These are phyloP conservation scores for Malassezia arunalokei DNA, from an alignment of 1,284 basidiomycete genomes.

Conservation along the genomic window DNA sequence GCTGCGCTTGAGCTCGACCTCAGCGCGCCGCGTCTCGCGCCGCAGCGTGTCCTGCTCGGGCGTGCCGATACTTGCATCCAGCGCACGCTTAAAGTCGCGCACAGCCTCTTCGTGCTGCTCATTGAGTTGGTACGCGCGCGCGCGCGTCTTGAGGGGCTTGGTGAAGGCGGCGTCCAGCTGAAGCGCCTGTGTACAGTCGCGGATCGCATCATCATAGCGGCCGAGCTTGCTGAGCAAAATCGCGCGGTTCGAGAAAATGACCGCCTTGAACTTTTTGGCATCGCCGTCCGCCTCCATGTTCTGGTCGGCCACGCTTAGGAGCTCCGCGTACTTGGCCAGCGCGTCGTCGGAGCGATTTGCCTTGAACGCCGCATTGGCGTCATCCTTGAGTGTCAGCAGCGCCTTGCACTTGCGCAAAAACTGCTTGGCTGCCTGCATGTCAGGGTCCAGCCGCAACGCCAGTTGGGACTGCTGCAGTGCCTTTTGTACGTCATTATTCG, in stretches of 20 bases:
- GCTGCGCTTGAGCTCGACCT: slow-evolving; percentile 39
- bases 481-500: slow-evolving; percentile 59
- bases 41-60: slow-evolving; percentile 56
- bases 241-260: slow-evolving; percentile 68
- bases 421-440: slow-evolving; percentile 58
- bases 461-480: slow-evolving; percentile 61
- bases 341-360: slow-evolving; percentile 56
- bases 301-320: slow-evolving; percentile 26
- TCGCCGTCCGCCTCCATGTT: slow-evolving; percentile 23
- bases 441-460: slow-evolving; percentile 68
- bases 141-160: slow-evolving; percentile 74
- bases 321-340: slow-evolving; percentile 49
- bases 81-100: slow-evolving; percentile 63
- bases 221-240: slow-evolving; percentile 63
- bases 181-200: slow-evolving; percentile 61
- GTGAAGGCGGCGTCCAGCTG: slow-evolving; percentile 57
- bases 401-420: slow-evolving; percentile 65
- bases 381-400: slow-evolving; percentile 69
- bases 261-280: slow-evolving; percentile 50
- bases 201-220: slow-evolving; percentile 57
- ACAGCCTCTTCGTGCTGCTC: slow-evolving; percentile 65
- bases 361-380: slow-evolving; percentile 70
- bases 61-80: slow-evolving; percentile 52
- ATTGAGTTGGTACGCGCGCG: slow-evolving; percentile 61
- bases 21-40: slow-evolving; percentile 50